Base-by-base conservation (phyloP, 2,329 filamentous ascomycete species). In the Sporothrix protearum region DNA sequence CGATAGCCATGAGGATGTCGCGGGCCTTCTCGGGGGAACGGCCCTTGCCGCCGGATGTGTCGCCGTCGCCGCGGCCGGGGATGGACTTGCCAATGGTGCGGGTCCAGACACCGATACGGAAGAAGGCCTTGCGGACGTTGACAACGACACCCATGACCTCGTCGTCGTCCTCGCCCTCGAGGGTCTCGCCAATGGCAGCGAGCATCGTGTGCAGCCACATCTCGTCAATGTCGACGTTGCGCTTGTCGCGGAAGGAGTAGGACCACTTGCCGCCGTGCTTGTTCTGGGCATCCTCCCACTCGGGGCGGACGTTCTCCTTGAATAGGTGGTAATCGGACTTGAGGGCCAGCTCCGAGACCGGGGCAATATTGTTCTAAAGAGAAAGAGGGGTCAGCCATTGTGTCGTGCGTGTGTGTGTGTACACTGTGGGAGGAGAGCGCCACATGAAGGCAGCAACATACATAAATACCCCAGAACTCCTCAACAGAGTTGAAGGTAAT, bases 241-340 rank as follows among this genome's bases (percentile, higher is more conserved):
- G 91, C 88, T 97, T 97, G 77, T 97, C 93, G 86, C 96, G 97
- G 90, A 97, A 97, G 79, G 93, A 91, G 85, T 96, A 98, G 33
- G 95, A 94, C 96, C 96, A 99, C 84, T 97, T 97, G 83, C 96
- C 96, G 77, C 96, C 96, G 81, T 98, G 94, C 88, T 98, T 99
- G 86, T 99, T 99, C 85, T 98, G 94, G 33, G 89, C 87, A 81
- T 99, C 96, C 83, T 99, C 96, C 96, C 96, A 99, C 84, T 99
- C 96, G 47, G 96, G 96, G 75, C 96, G 93, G 74, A 99, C 93
- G 76, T 94, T 94, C 78, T 91, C 91, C 87, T 99, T 99, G 91
- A 99, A 99, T 59, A 99, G 92, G 80, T 99, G 96, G 85, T 99
- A 99, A 82, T 99, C 96, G 79, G 96, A 97, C 86, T 99, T 99